Conservation (phyloP, 768 basidiomycete species). For the Leccinum variicolor region DNA sequence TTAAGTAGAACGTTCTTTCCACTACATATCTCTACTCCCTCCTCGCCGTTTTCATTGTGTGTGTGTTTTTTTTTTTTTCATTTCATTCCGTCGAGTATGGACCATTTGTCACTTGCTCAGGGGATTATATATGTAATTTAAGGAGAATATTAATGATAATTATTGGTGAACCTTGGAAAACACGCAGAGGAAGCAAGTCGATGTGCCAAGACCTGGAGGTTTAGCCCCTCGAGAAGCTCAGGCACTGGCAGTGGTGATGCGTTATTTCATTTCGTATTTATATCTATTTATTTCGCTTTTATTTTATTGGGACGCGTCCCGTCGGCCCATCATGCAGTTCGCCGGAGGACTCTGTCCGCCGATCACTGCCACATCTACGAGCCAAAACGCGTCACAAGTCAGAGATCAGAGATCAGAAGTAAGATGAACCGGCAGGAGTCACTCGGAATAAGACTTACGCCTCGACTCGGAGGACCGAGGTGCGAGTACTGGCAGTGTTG, state of each 20-base stretch:
- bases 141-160: not conserved
- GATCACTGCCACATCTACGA: not conserved
- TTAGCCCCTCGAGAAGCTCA: not conserved
- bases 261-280: not conserved
- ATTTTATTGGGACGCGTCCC: not conserved
- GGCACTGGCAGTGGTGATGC: not conserved
- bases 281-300: not conserved
- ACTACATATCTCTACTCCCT: not conserved
- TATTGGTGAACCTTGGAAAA: not conserved
- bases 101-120: conserved; percentile 22
- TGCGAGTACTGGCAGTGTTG: not conserved
- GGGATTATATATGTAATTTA: conserved; percentile 29
- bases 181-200: not conserved
- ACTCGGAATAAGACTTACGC: not conserved
- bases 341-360: not conserved
- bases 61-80: not conserved
- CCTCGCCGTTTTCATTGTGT: not conserved
- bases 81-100: conserved; percentile 25
- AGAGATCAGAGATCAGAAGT: not conserved
- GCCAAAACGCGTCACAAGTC: not conserved
- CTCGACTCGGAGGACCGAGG: not conserved
- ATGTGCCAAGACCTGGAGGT: not conserved
- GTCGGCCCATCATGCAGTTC: not conserved
- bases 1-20: conserved; percentile 5
- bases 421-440: not conserved